phyloP scores from a whole-genome alignment of 2,329 filamentous ascomycete genomes.

The Ophiostoma australiae region DNA sequence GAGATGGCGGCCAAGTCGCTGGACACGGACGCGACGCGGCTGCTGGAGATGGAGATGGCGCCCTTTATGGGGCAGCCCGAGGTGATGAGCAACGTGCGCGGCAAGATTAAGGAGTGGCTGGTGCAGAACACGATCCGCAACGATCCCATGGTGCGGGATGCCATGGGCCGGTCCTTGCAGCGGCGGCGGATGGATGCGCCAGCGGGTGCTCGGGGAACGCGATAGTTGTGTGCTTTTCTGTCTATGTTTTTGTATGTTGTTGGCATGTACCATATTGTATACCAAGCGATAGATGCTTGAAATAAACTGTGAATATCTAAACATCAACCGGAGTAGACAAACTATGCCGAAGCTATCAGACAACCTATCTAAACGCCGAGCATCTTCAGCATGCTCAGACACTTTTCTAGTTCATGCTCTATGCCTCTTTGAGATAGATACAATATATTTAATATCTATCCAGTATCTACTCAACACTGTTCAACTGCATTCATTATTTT shows the following conservation, averaged over 20 bases:
- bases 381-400: not conserved
- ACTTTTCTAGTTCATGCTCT: too few relatives aligned
- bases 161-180: conserved; percentile 63
- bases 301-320: not conserved
- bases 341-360: not conserved
- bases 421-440: too few relatives aligned
- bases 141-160: conserved; percentile 77
- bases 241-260: not conserved
- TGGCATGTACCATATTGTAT: not conserved
- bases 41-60: conserved; percentile 73
- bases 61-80: conserved; percentile 72
- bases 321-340: not conserved
- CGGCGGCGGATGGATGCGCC: conserved; percentile 59
- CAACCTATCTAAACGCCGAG: not conserved
- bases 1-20: conserved; percentile 54
- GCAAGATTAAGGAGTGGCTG: conserved; percentile 77
- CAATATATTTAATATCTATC: not conserved
- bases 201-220: conserved; percentile 53
- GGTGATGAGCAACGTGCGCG: conserved; percentile 58
- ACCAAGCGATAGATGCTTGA: not conserved
- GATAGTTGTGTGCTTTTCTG: conserved; percentile 30
- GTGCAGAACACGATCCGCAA: conserved; percentile 78
- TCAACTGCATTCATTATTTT: not conserved
- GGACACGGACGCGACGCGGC: conserved; percentile 63
- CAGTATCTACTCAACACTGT: not conserved